These are phyloP conservation scores for Suhomyces kunorum DNA, from an alignment of 1,139 yeast species.

Conservation along the genomic window DNA sequence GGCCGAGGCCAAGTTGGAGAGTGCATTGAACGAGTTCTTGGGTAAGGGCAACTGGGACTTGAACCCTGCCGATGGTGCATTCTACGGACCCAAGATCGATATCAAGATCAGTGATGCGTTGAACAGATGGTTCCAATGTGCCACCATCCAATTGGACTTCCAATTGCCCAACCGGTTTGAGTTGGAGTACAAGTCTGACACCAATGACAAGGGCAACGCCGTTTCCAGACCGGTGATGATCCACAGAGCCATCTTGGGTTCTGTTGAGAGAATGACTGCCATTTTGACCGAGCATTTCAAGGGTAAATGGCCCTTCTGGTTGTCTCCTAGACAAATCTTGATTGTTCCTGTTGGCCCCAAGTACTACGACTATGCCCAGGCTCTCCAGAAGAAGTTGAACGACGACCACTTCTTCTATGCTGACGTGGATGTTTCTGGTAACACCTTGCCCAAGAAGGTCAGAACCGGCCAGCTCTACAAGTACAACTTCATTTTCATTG, in stretches of 20 bases:
- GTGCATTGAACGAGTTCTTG: constrained; percentile 62
- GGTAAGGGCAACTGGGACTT: constrained; percentile 88
- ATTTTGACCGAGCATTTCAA: constrained; percentile 95
- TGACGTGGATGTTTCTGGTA: constrained; percentile 90
- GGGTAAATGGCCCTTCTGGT: constrained; percentile 99
- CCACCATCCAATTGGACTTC: constrained; percentile 96
- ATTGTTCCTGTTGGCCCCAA: constrained; percentile 96
- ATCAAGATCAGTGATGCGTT: constrained; percentile 89
- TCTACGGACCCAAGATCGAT: constrained; percentile 98
- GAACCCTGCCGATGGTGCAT: constrained; percentile 97
- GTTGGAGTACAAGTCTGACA: constrained; percentile 79
- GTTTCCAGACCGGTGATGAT: constrained; percentile 88
- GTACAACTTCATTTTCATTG: constrained; percentile 92
- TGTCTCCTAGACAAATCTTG: constrained; percentile 93
- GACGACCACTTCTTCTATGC: constrained; percentile 73
- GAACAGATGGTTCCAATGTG: constrained; percentile 96
- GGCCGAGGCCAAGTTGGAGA: constrained; percentile 78
- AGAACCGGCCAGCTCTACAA: constrained; percentile 92
- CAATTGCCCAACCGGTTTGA: constrained; percentile 92
- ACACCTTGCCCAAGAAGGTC: constrained; percentile 94
- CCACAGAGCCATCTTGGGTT: constrained; percentile 96
- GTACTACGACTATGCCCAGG: constrained; percentile 83
- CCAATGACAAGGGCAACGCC: constrained; percentile 48
- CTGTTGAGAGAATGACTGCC: constrained; percentile 98
- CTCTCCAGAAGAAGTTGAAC: constrained; percentile 68